A percentile compares a stretch with the other conserved stretches of the same genome.
Evolutionary conservation across 2,329 filamentous ascomycete species (phyloP).

Genomic region (Verticillium alfalfae): DNA sequence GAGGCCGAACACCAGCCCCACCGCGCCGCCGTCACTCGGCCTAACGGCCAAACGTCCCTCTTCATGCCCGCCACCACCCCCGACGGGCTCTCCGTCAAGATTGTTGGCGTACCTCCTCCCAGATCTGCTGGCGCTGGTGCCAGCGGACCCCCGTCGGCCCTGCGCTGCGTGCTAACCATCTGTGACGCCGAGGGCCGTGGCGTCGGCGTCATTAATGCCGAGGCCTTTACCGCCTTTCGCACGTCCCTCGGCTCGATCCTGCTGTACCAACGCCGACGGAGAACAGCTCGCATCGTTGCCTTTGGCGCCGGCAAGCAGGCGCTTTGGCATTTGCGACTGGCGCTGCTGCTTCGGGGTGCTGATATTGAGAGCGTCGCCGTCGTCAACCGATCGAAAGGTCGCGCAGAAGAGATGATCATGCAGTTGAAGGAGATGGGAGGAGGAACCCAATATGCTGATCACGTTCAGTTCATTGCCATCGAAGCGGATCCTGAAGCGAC

Average conservation of each 20-base stretch:
- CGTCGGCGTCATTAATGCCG: conserved; percentile 65
- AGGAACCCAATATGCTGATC: not conserved
- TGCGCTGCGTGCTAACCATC: conserved; percentile 35
- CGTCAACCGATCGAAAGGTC: conserved; percentile 68
- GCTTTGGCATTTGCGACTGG: conserved; percentile 88
- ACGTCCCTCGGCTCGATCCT: conserved; percentile 69
- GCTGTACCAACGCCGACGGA: conserved; percentile 54
- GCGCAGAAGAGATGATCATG: conserved; percentile 44
- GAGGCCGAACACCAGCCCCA: conserved; percentile 58
- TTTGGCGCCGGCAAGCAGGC: conserved; percentile 89
- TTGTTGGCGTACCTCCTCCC: conserved; percentile 37
- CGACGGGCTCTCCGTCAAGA: conserved; percentile 57
- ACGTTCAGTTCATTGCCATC: conserved; percentile 55
- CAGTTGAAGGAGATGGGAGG: conserved; percentile 13
- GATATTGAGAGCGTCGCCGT: conserved; percentile 78
- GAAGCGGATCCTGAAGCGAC: conserved; percentile 59
- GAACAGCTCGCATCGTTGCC: conserved; percentile 68
- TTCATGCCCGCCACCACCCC: conserved; percentile 63
- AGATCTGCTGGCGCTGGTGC: conserved; percentile 5
- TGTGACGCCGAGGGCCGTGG: conserved; percentile 28
- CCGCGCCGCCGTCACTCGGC: conserved; percentile 53
- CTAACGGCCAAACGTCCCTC: conserved; percentile 56
- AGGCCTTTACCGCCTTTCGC: conserved; percentile 72
- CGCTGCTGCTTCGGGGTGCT: conserved; percentile 63
- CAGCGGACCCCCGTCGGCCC: conserved; percentile 13